Evolutionary conservation across 106 monocot species (phyloP).

Genomic region (Vanilla planifolia): DNA sequence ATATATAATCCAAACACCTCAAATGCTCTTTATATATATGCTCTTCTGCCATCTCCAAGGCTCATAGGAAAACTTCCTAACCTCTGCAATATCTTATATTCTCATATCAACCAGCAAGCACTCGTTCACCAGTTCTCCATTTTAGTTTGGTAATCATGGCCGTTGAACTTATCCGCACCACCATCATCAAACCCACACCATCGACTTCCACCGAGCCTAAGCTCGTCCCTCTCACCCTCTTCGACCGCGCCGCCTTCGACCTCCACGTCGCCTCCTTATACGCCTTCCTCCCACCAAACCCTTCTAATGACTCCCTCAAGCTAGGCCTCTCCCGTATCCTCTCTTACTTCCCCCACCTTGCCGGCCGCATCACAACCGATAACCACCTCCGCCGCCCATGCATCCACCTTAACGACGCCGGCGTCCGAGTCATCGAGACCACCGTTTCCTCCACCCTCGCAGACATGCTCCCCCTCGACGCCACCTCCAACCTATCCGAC

Average conservation of each 20-base stretch:
- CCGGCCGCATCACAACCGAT: not conserved
- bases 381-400: not conserved
- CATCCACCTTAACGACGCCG: slow-evolving; percentile 19
- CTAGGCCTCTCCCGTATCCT: slow-evolving; percentile 13
- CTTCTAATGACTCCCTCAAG: slow-evolving; percentile 14
- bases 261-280: slow-evolving; percentile 16
- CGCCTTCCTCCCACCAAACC: slow-evolving; percentile 24
- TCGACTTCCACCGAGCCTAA: not conserved
- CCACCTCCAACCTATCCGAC: slow-evolving; percentile 7
- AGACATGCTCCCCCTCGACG: slow-evolving; percentile 19
- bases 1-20: too few species aligned
- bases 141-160: too few species aligned
- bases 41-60: too few species aligned
- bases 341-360: slow-evolving; percentile 12
- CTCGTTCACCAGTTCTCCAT: too few species aligned
- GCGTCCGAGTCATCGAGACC: slow-evolving; percentile 40
- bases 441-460: slow-evolving; percentile 12
- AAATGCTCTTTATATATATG: too few species aligned
- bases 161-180: too few species aligned
- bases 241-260: slow-evolving; percentile 18
- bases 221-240: slow-evolving; percentile 17
- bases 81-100: too few species aligned
- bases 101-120: too few species aligned
- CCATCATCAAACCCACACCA: too few species aligned
- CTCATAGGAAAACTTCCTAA: too few species aligned